Evolutionary conservation across 2,329 filamentous ascomycete genomes (phyloP).

Genomic region (Huntiella moniliformis): DNA sequence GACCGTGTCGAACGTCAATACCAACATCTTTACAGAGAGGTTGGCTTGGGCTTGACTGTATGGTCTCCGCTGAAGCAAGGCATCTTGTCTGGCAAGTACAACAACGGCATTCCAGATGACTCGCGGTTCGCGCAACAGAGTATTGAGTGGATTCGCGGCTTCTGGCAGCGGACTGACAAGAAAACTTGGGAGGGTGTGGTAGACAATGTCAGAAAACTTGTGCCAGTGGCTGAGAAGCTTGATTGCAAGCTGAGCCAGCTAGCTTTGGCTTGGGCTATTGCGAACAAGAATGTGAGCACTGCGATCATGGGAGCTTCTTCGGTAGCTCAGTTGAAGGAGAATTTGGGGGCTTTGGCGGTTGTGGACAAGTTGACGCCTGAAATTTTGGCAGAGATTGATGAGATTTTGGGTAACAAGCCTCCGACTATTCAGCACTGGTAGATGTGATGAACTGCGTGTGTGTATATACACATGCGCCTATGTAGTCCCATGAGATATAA

Average conservation of each 20-base stretch:
- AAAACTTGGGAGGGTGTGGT: conserved; percentile 37
- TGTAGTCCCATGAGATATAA: no score
- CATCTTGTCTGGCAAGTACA: conserved; percentile 49
- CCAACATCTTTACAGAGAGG: conserved; percentile 38
- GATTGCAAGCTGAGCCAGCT: conserved; percentile 37
- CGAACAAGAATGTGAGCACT: conserved; percentile 41
- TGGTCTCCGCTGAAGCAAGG: conserved; percentile 40
- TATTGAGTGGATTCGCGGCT: conserved; percentile 36
- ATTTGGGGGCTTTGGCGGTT: conserved; percentile 31
- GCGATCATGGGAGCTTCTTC: conserved; percentile 42
- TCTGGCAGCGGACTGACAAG: conserved; percentile 30
- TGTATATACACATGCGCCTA: no score
- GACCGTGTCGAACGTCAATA: conserved; percentile 46
- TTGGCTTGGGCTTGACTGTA: conserved; percentile 41
- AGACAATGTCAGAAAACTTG: conserved; percentile 38
- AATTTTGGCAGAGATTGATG: conserved; percentile 40
- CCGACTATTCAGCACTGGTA: conserved; percentile 15
- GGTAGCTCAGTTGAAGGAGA: conserved; percentile 40
- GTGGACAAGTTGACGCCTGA: conserved; percentile 39
- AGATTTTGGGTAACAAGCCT: conserved; percentile 39
- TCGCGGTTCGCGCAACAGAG: conserved; percentile 38
- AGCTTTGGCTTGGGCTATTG: conserved; percentile 43
- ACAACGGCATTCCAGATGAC: conserved; percentile 38
- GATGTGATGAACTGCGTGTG: no score
- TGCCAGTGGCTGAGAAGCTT: conserved; percentile 45